These are phyloP conservation scores for Vigna angularis DNA, from an alignment of 306 rosid genomes.

Conservation along the genomic window DNA sequence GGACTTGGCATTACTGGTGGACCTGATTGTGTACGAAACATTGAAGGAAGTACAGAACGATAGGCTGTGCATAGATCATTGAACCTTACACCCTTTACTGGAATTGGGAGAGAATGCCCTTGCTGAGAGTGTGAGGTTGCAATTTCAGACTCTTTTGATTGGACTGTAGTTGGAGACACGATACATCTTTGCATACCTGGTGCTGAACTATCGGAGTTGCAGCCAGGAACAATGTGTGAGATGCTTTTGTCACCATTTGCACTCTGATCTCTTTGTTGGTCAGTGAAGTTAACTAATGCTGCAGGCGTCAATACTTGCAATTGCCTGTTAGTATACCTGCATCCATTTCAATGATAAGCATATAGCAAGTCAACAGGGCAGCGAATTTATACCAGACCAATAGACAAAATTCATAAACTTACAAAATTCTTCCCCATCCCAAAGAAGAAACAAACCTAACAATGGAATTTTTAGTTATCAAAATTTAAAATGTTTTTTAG, in stretches of 20 bases:
- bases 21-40: slow-evolving; percentile 61
- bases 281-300: slow-evolving; percentile 41
- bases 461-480: not conserved
- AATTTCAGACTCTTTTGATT: slow-evolving; percentile 71
- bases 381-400: slow-evolving; percentile 2
- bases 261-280: slow-evolving; percentile 61
- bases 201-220: slow-evolving; percentile 56
- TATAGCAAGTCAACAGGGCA: not conserved
- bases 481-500: not conserved
- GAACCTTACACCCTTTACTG: slow-evolving; percentile 68
- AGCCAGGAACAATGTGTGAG: slow-evolving; percentile 45
- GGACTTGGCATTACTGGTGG: slow-evolving; percentile 59
- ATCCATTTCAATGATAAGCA: slow-evolving; percentile 42
- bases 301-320: slow-evolving; percentile 51
- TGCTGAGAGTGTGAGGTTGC: slow-evolving; percentile 58
- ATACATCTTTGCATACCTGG: slow-evolving; percentile 57
- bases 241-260: slow-evolving; percentile 53
- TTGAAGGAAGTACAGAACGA: slow-evolving; percentile 64
- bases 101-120: slow-evolving; percentile 64
- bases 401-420: slow-evolving; percentile 22
- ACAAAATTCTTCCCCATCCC: slow-evolving; percentile 17
- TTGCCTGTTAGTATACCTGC: slow-evolving; percentile 81
- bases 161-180: slow-evolving; percentile 57
- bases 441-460: slow-evolving; percentile 6
- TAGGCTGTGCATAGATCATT: slow-evolving; percentile 54